Evolutionary conservation across 129 eudicot genomes (phyloP), one percentile per base, ranked within the genome.

Genomic region (Solidago caesia): DNA sequence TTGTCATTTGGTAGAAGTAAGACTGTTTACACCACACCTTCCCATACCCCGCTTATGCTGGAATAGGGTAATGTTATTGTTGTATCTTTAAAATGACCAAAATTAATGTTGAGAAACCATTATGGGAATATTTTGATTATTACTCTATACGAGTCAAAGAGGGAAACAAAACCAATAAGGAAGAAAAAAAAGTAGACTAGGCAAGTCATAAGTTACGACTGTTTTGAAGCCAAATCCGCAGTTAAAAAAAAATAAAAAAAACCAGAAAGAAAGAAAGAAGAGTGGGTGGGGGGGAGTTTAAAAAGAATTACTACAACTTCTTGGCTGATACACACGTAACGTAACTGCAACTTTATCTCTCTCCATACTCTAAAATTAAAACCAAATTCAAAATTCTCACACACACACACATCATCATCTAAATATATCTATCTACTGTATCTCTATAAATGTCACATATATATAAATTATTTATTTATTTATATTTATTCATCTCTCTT

Each of bases 371-470:
- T 3, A 33, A 33, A 33, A 33, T 1, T 33, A 1, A 29, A 33
- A 33, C 39, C 39, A 33, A 33, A 33, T 33, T 33, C 39, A 33
- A 33, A 33, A 33, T 21, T 0, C 21, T 0, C 21, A 21, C 74
- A 51, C 51, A 68, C n/a, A 29, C 74, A 33, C 10, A 51, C 27
- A 5, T 41, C 60, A 5, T 62, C 74, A 70, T 70, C 52, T 49
- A 70, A 70, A 70, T 52, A 49, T 12, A 47, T 10, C 67, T 65
- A 41, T 46, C 60, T 74, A 71, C 82, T 57, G 61, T 43, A 56
- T 67, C 21, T 21, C 21, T 21, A 21, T 33, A 33, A 1, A 33
- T 33, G 39, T 33, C 39, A 33, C 0, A 33, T 33, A 33, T 33
- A 33, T 0, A 33, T 33, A 33, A 33, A 33, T 33, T 33, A 33